phyloP scores from a whole-genome alignment of 441 rosid genomes.

The Omphalea diandra region DNA sequence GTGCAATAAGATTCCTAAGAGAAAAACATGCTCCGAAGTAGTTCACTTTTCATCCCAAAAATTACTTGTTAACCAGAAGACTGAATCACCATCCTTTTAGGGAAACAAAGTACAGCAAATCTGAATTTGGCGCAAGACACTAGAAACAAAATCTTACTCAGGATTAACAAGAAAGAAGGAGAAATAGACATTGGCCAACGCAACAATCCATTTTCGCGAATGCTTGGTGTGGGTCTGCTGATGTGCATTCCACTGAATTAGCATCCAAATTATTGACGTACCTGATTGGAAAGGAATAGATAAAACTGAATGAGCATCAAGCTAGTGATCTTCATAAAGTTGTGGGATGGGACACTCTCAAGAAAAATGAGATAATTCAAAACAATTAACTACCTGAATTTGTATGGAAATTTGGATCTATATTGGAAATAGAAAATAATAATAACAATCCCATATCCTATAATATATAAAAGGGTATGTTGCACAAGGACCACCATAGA shows the following conservation, averaged over 20 bases:
- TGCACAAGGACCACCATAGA: neutral
- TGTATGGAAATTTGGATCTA: too few relatives aligned
- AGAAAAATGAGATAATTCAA: neutral
- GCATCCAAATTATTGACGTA: slow-evolving; percentile 83
- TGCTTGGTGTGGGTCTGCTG: slow-evolving; percentile 37
- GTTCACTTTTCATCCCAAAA: too few relatives aligned
- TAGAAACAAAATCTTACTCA: neutral
- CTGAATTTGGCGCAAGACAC: neutral
- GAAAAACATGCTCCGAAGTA: too few relatives aligned
- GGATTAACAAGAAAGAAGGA: neutral
- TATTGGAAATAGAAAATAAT: neutral
- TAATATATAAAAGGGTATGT: neutral
- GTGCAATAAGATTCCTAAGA: too few relatives aligned
- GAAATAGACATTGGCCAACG: neutral
- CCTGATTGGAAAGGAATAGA: slow-evolving; percentile 43
- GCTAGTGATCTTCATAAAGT: too few relatives aligned
- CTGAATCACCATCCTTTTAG: neutral
- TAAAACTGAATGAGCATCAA: too few relatives aligned
- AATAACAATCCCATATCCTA: too few relatives aligned
- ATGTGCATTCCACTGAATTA: slow-evolving; percentile 67
- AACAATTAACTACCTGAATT: neutral
- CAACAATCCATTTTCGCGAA: slow-evolving; percentile 28
- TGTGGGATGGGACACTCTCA: neutral
- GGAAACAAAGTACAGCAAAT: neutral
- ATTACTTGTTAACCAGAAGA: too few relatives aligned